Percentiles rank a stretch among this genome's conserved stretches.
Evolutionary conservation across 768 basidiomycete genomes (phyloP).

Genomic region (Agrocybe chaxingu): DNA sequence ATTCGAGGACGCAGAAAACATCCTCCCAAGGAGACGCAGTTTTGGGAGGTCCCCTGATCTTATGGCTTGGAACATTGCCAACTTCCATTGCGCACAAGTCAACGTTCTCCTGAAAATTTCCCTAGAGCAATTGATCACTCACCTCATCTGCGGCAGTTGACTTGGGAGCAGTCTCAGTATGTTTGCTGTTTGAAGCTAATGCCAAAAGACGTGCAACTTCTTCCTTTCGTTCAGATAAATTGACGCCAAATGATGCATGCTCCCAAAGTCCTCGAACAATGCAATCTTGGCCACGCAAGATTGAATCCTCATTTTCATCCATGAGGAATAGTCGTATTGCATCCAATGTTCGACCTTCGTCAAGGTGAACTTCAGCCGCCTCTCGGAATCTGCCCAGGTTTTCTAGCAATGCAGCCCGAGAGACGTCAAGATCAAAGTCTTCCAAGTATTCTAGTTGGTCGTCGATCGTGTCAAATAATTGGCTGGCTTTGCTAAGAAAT

Average conservation of each 20-base stretch:
- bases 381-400: conserved; percentile 38
- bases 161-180: conserved; percentile 4
- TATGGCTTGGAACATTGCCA: too few relatives aligned
- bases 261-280: conserved; percentile 47
- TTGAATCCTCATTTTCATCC: conserved; percentile 24
- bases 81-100: too few relatives aligned
- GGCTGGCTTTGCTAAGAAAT: conserved; percentile 38
- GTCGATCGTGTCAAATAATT: conserved; percentile 47
- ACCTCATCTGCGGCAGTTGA: conserved; percentile 9
- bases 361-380: conserved; percentile 50
- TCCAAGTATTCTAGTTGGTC: conserved; percentile 55
- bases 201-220: conserved; percentile 22
- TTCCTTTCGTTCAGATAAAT: conserved; percentile 9
- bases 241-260: conserved; percentile 38
- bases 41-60: too few relatives aligned
- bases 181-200: conserved; percentile 16
- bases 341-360: conserved; percentile 41
- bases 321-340: conserved; percentile 45
- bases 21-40: too few relatives aligned
- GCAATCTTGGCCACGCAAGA: conserved; percentile 32
- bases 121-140: too few relatives aligned
- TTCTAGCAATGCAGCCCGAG: conserved; percentile 42
- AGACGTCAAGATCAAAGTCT: conserved; percentile 47
- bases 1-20: too few relatives aligned
- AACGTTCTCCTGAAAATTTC: too few relatives aligned